Percentiles rank a stretch among this genome's conserved stretches.
Evolutionary conservation across 2,329 filamentous ascomycete genomes (phyloP).

Genomic region (Fusarium sacchari): DNA sequence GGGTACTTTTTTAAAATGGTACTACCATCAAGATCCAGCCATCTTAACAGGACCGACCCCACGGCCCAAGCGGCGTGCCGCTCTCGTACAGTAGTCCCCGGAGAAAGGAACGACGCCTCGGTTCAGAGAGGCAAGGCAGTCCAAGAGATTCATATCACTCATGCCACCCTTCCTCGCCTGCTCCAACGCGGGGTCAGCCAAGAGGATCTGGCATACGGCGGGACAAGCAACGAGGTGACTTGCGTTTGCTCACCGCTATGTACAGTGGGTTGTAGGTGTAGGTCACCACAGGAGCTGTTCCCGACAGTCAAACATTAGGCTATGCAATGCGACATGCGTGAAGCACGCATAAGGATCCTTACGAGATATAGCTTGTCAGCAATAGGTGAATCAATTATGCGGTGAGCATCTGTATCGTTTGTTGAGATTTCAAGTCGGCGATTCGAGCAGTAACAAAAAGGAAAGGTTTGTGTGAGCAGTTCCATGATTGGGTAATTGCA

Average conservation of each 20-base stretch:
- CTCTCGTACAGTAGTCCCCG: conserved; percentile 38
- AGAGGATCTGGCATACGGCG: neutral
- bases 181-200: conserved; percentile 2
- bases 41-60: conserved; percentile 33
- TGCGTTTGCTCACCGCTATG: conserved; percentile 30
- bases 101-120: conserved; percentile 27
- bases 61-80: conserved; percentile 39
- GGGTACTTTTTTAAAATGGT: conserved; percentile 2
- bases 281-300: neutral
- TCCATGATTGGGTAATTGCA: neutral
- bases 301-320: neutral
- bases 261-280: neutral
- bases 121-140: neutral
- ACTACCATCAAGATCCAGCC: neutral
- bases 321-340: conserved; percentile 5
- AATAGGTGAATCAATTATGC: neutral
- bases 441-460: neutral
- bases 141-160: neutral
- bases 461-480: neutral
- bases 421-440: neutral
- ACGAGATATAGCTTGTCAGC: neutral
- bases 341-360: neutral
- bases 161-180: neutral
- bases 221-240: conserved; percentile 3
- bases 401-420: neutral